A percentile compares a stretch with the other conserved stretches of the same genome.
phyloP scores from a whole-genome alignment of 1,139 yeast genomes.

The Scheffersomyces quercinus region DNA sequence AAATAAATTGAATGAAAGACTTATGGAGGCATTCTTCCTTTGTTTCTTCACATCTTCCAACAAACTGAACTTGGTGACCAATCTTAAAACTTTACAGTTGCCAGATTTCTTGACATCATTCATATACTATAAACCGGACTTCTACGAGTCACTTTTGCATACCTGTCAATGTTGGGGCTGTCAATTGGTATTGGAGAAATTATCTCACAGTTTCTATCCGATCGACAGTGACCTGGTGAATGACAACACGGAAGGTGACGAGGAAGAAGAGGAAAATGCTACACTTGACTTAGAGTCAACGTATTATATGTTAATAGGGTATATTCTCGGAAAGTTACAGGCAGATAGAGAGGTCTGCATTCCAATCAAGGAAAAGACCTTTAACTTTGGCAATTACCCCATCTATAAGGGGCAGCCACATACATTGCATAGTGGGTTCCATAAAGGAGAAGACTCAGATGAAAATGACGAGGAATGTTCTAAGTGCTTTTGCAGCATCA shows the following conservation, averaged over 20 bases:
- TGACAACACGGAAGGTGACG: slow-evolving; percentile 7
- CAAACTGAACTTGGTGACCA: slow-evolving; percentile 6
- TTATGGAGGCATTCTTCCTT: slow-evolving; percentile 39
- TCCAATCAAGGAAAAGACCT: slow-evolving; percentile 33
- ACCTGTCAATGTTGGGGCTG: slow-evolving; percentile 43
- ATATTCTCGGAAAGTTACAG: slow-evolving; percentile 37
- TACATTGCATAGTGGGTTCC: slow-evolving; percentile 36
- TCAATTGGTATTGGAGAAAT: slow-evolving; percentile 24
- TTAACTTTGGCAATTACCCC: slow-evolving; percentile 29
- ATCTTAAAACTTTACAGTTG: slow-evolving; percentile 29
- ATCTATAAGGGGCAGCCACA: slow-evolving; percentile 42
- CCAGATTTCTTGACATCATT: slow-evolving; percentile 43
- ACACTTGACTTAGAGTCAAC: slow-evolving; percentile 28
- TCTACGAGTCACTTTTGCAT: slow-evolving; percentile 36
- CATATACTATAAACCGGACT: slow-evolving; percentile 40
- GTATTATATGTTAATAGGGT: slow-evolving; percentile 35
- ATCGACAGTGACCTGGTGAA: slow-evolving; percentile 15
- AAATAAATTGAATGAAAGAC: slow-evolving; percentile 35
- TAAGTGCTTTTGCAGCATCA: slow-evolving; percentile 25
- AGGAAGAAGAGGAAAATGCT: slow-evolving; percentile 5
- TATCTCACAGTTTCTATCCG: slow-evolving; percentile 26
- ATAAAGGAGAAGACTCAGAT: slow-evolving; percentile 9
- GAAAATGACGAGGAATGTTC: slow-evolving; percentile 3
- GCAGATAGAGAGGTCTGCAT: slow-evolving; percentile 42
- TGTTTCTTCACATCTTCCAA: slow-evolving; percentile 18